These are phyloP conservation scores for Bruguiera sexangula DNA, from an alignment of 345 rosid species.

Conservation along the genomic window DNA sequence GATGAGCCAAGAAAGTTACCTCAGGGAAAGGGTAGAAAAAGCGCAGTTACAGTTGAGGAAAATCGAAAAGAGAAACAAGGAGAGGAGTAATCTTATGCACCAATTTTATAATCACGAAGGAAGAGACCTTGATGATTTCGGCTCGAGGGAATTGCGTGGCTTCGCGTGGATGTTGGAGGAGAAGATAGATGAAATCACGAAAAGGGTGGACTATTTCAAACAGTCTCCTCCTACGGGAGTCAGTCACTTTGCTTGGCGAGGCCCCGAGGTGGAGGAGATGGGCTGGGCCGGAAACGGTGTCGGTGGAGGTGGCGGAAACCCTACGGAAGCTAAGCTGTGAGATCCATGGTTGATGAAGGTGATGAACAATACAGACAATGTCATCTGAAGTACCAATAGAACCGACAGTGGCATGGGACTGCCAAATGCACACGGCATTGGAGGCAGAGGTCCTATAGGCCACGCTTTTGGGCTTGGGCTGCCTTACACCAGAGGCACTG, in stretches of 20 bases:
- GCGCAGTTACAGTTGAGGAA: slow-evolving; percentile 20
- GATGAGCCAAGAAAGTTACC: slow-evolving; percentile 34
- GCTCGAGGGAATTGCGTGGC: not conserved
- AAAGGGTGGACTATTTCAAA: slow-evolving; percentile 12
- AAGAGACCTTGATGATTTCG: slow-evolving; percentile 6
- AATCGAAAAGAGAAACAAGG: slow-evolving; percentile 16
- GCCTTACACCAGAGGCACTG: not conserved
- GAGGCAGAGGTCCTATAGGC: not conserved
- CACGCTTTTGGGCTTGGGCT: not conserved
- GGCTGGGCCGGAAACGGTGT: not conserved
- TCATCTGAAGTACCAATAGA: too few relatives aligned
- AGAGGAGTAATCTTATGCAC: slow-evolving; percentile 23
- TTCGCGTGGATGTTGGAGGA: slow-evolving; percentile 28
- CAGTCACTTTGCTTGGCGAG: not conserved
- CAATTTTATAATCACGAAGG: slow-evolving; percentile 8
- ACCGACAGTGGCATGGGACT: too few relatives aligned
- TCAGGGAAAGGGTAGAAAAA: slow-evolving; percentile 25
- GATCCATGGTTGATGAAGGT: too few relatives aligned
- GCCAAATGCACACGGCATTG: too few relatives aligned
- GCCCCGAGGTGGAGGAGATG: not conserved
- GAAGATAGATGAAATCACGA: slow-evolving; percentile 20
- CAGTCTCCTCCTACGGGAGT: slow-evolving; percentile 9
- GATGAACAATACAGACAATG: too few relatives aligned
- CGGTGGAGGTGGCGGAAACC: not conserved
- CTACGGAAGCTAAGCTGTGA: too few relatives aligned